Base-by-base conservation (phyloP, 2,329 filamentous ascomycete species). In the Aspergillus proliferans region DNA sequence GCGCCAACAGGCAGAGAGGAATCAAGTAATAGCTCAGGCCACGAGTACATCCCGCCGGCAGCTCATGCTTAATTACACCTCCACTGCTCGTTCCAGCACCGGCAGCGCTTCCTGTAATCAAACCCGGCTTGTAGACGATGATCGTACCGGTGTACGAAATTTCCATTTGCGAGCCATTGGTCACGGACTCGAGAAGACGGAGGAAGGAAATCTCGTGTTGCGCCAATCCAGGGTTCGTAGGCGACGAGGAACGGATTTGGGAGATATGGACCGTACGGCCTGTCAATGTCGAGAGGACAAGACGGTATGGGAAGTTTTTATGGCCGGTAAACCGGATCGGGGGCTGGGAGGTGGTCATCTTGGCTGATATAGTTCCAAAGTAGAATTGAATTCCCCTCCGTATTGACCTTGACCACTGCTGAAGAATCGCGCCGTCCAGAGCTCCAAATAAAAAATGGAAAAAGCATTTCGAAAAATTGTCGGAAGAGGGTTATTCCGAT, bases 111-210 rank as follows among this genome's bases (percentile, higher is more conserved):
- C 93, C 93, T 0, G 89, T 93, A 62, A 98, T 94, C 38, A 98
- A 77, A 33, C 93, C 93, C 0, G 93, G 93, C 57, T 88, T 86
- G 73, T 94, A 98, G 34, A 91, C 85, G 48, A 98, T 81, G 1
- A 89, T 91, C 0, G 93, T 97, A 65, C 93, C 93, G 1, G 90
- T 96, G 73, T 95, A 93, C 9, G 90, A 95, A 59, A 98, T 95
- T 64, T 96, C 91, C 73, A 97, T 89, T 48, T 87, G 84, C 50
- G 87, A 88, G 72, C 93, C 93, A 76, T 98, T 98, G 64, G 93
- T 98, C 61, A 98, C 80, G 58, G 88, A 81, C 70, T 97, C 93
- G 64, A 98, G 84, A 15, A 98, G 86, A 49, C 93, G 91, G 28
- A 98, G 81, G 70, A 98, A 92, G 43, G 93, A 97, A 62, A 97